phyloP scores from a whole-genome alignment of 2,329 filamentous ascomycete species.

The Calonectria leucothoes region DNA sequence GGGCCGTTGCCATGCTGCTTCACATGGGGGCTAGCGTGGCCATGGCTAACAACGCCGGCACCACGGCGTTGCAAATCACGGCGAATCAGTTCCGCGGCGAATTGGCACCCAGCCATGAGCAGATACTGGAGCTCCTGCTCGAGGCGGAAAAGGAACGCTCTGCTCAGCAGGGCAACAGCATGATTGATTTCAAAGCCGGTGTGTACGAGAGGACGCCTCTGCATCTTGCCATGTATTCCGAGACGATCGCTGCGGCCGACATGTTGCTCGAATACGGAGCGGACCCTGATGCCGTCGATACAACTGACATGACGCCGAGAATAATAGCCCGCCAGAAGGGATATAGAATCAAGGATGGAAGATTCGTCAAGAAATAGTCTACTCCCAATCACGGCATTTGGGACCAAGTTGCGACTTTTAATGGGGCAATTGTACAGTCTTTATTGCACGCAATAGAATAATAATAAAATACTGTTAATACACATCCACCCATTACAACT shows the following conservation, averaged over 20 bases:
- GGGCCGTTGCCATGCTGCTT: background rate
- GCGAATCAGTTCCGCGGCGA: background rate
- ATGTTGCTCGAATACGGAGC: background rate
- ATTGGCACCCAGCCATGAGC: background rate
- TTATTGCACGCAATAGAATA: background rate
- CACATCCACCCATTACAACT: slow-evolving; percentile 64
- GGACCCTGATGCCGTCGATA: background rate
- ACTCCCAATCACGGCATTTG: background rate
- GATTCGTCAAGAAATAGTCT: background rate
- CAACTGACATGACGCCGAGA: background rate
- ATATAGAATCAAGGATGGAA: background rate
- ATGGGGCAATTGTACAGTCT: background rate
- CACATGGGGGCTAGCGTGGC: background rate
- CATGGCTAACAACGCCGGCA: background rate
- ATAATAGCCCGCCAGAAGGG: background rate
- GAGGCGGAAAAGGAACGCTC: background rate
- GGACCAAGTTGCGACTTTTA: background rate
- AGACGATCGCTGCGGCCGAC: background rate
- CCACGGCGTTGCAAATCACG: background rate
- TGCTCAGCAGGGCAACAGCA: background rate
- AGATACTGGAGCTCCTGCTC: background rate
- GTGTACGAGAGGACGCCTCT: background rate
- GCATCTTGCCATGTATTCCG: background rate
- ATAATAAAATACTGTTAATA: background rate
- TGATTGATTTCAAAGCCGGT: background rate